Evolutionary conservation across 2,329 filamentous ascomycete species (phyloP).

Genomic region (Truncatella angustata): DNA sequence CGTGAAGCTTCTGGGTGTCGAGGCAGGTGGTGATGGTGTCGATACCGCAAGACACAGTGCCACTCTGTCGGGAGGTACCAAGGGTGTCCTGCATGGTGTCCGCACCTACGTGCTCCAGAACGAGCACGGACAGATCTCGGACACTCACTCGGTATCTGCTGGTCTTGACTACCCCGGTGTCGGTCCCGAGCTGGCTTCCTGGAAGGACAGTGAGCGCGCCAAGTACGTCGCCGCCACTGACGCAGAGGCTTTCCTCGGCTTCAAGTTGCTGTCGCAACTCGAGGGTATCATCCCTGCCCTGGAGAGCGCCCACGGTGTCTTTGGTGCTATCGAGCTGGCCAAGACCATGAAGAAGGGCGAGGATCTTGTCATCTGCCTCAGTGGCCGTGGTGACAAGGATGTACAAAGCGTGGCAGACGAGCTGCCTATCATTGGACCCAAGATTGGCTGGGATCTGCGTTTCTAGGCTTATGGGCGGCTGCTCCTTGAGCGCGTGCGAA

Average conservation of each 20-base stretch:
- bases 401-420: conserved; percentile 97
- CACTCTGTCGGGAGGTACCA: conserved; percentile 80
- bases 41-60: conserved; percentile 85
- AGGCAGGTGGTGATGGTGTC: conserved; percentile 90
- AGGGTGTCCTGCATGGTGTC: conserved; percentile 93
- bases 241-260: conserved; percentile 83
- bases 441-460: conserved; percentile 74
- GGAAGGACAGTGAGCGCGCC: conserved; percentile 88
- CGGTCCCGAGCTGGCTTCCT: conserved; percentile 84
- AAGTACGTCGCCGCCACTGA: conserved; percentile 91
- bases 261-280: conserved; percentile 78
- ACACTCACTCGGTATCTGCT: conserved; percentile 95
- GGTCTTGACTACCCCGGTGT: conserved; percentile 97
- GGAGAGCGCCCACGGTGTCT: conserved; percentile 91
- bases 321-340: conserved; percentile 81
- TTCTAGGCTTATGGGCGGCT: conserved; percentile 41
- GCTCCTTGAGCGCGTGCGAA: not conserved
- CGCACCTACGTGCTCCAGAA: conserved; percentile 95
- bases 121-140: conserved; percentile 85
- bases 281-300: conserved; percentile 97
- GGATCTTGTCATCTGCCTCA: conserved; percentile 91
- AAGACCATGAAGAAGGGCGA: conserved; percentile 88
- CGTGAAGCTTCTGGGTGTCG: conserved; percentile 89
- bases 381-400: conserved; percentile 94
- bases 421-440: conserved; percentile 80